A percentile compares a stretch with the other conserved stretches of the same genome.
These are phyloP conservation scores for Xylaria sp. DNA, from an alignment of 2,329 filamentous ascomycete species.

Conservation along the genomic window DNA sequence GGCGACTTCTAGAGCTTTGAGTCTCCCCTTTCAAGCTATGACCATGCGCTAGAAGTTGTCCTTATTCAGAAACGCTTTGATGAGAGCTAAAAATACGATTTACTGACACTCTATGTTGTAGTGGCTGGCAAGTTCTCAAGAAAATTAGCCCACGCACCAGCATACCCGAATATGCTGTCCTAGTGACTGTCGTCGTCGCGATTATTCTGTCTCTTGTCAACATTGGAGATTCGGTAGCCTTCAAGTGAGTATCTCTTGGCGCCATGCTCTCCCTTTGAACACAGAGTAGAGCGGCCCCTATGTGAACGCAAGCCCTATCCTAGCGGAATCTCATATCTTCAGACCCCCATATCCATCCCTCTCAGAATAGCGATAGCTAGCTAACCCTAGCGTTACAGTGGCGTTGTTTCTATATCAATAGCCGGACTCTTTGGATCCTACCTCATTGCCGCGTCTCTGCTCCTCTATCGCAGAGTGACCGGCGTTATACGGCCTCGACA, in stretches of 20 bases:
- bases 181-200: conserved; percentile 38
- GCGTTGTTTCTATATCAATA: conserved; percentile 44
- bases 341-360: background rate
- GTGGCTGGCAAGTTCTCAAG: conserved; percentile 38
- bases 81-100: background rate
- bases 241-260: conserved; percentile 30
- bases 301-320: background rate
- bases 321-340: too few relatives aligned
- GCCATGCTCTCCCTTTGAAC: background rate
- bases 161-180: conserved; percentile 41
- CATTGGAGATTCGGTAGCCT: conserved; percentile 41
- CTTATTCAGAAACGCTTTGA: background rate
- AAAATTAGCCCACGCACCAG: conserved; percentile 41
- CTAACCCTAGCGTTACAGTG: conserved; percentile 7
- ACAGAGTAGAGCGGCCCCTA: background rate
- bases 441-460: conserved; percentile 36
- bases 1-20: too few relatives aligned
- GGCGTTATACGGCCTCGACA: conserved; percentile 37
- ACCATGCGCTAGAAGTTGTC: too few relatives aligned
- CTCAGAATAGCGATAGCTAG: background rate
- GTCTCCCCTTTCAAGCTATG: background rate
- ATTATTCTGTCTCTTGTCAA: conserved; percentile 43
- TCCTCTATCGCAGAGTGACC: conserved; percentile 39
- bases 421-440: conserved; percentile 44
- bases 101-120: background rate